phyloP scores from a whole-genome alignment of 1,284 basidiomycete species.

The Cutaneotrichosporon cyanovorans region DNA sequence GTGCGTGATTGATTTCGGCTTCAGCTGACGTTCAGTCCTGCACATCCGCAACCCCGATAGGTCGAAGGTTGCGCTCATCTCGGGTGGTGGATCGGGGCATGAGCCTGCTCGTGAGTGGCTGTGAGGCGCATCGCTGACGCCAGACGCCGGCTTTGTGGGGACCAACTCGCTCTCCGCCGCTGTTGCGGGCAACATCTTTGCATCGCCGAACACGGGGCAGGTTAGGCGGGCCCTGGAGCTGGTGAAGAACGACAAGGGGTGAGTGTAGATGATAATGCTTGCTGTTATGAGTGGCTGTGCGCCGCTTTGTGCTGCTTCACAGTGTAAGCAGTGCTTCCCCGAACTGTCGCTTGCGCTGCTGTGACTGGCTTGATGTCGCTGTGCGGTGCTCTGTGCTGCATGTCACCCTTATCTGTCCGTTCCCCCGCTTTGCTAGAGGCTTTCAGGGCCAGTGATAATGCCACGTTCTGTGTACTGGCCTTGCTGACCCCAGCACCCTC shows the following conservation, averaged over 20 bases:
- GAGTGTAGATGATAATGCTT: conserved; percentile 30
- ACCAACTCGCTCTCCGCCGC: conserved; percentile 74
- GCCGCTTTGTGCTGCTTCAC: too few species aligned
- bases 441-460: too few species aligned
- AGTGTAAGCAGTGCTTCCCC: too few species aligned
- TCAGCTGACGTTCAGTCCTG: conserved; percentile 38
- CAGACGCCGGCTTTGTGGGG: conserved; percentile 69
- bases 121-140: background rate
- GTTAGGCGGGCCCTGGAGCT: conserved; percentile 71
- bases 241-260: conserved; percentile 69
- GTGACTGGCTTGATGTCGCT: too few species aligned
- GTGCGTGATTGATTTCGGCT: conserved; percentile 4
- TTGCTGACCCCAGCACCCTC: conserved; percentile 52
- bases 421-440: background rate
- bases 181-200: conserved; percentile 79
- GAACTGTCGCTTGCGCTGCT: too few species aligned
- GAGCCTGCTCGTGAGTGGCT: conserved; percentile 58
- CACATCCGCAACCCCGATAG: conserved; percentile 54
- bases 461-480: too few species aligned
- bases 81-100: conserved; percentile 84
- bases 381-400: too few species aligned
- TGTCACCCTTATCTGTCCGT: too few species aligned
- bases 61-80: conserved; percentile 70
- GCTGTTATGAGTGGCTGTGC: too few species aligned
- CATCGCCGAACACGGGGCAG: conserved; percentile 77